phyloP scores from a whole-genome alignment of 352 stramenopile species.

The Globisporangium uncinulatum region DNA sequence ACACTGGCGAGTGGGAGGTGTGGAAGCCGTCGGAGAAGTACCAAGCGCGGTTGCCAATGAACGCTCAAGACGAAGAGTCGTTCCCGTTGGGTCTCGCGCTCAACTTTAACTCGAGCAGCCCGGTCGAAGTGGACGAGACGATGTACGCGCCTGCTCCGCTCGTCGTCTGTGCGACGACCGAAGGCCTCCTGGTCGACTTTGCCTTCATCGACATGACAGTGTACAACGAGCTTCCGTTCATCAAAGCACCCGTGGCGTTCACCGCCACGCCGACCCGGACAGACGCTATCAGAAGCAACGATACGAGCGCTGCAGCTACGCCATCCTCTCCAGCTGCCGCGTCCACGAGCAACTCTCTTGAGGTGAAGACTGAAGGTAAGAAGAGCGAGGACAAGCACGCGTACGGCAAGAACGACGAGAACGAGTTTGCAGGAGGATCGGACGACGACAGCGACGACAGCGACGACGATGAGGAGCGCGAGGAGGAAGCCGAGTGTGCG shows the following conservation, averaged over 20 bases:
- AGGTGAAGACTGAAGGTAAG: neutral
- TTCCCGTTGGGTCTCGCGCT: constrained; percentile 52
- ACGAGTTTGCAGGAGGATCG: constrained; percentile 38
- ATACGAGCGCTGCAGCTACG: neutral
- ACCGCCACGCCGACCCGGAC: neutral
- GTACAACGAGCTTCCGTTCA: constrained; percentile 40
- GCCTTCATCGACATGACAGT: constrained; percentile 63
- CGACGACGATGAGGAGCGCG: constrained; percentile 59
- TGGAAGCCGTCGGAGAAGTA: constrained; percentile 78
- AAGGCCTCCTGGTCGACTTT: constrained; percentile 62
- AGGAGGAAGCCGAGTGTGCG: constrained; percentile 55
- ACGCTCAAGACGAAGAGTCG: constrained; percentile 57
- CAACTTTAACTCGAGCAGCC: constrained; percentile 47
- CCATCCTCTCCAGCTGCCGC: neutral
- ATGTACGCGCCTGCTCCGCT: constrained; percentile 41
- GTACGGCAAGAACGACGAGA: constrained; percentile 64
- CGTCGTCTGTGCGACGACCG: constrained; percentile 50
- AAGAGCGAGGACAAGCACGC: constrained; percentile 16
- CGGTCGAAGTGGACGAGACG: constrained; percentile 46
- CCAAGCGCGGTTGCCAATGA: constrained; percentile 69
- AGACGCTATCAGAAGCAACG: neutral
- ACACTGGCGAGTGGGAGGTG: constrained; percentile 50
- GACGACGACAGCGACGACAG: constrained; percentile 38
- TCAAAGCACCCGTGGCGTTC: constrained; percentile 23
- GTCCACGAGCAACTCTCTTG: neutral